These are phyloP conservation scores for Boletales sp. DNA, from an alignment of 768 basidiomycete genomes.

Conservation along the genomic window DNA sequence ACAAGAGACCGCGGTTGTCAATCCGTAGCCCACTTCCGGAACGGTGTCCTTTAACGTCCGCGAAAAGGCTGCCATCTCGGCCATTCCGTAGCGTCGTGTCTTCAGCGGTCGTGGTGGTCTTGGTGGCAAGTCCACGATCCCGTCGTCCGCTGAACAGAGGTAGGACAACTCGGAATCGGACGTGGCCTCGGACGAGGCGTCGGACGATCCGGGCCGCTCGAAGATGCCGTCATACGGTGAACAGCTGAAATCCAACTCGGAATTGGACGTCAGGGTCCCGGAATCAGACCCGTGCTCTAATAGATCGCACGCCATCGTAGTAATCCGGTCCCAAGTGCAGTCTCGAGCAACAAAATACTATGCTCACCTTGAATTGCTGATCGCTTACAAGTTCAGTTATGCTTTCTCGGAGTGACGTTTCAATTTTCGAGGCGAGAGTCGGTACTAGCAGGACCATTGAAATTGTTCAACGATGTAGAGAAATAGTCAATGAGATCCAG, in stretches of 20 bases:
- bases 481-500: too few species aligned
- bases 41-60: neutral
- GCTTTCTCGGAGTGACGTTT: too few species aligned
- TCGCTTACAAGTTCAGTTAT: too few species aligned
- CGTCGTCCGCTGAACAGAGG: neutral
- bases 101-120: too few species aligned
- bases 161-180: neutral
- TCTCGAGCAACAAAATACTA: too few species aligned
- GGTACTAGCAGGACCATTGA: too few species aligned
- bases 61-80: slow-evolving; percentile 1
- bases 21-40: neutral
- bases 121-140: neutral
- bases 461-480: too few species aligned
- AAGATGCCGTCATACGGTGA: neutral
- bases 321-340: neutral
- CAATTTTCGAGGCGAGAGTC: too few species aligned
- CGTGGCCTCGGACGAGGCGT: neutral
- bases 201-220: neutral
- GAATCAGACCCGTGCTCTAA: neutral
- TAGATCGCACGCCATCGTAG: neutral
- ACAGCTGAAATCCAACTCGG: neutral
- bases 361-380: too few species aligned
- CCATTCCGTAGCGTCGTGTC: slow-evolving; percentile 10
- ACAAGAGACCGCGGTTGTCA: neutral
- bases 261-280: neutral